Percentiles rank a stretch among this genome's conserved stretches.
Conservation (phyloP, 352 stramenopile genomes). For the Blastocystis sp. region DNA sequence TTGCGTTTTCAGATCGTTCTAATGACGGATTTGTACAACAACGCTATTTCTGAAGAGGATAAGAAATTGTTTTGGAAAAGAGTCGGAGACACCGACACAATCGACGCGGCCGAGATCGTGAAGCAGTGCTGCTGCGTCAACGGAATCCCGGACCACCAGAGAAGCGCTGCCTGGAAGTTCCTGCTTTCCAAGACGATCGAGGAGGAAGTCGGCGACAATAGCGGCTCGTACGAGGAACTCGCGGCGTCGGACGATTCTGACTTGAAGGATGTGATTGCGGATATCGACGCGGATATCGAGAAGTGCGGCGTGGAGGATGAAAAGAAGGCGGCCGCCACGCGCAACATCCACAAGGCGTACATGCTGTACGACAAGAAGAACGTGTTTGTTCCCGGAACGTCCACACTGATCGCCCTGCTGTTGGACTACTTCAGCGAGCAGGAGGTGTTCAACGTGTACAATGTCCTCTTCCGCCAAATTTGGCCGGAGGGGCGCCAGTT, state of each 20-base stretch:
- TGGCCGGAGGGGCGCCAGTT: constrained; percentile 47
- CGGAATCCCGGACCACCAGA: constrained; percentile 49
- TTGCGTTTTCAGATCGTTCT: background rate
- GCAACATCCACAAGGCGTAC: constrained; percentile 64
- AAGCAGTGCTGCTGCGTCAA: constrained; percentile 65
- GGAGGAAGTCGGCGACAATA: constrained; percentile 26
- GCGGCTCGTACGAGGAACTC: constrained; percentile 59
- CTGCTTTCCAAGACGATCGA: constrained; percentile 47
- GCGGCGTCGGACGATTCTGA: constrained; percentile 56
- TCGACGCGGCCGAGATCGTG: constrained; percentile 37
- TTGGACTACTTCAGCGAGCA: constrained; percentile 62
- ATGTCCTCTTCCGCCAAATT: constrained; percentile 49
- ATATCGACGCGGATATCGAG: constrained; percentile 64
- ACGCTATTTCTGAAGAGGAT: constrained; percentile 22
- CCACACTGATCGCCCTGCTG: constrained; percentile 34
- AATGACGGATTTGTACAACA: constrained; percentile 62
- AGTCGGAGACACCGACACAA: constrained; percentile 34
- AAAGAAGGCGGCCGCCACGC: background rate
- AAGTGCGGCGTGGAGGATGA: constrained; percentile 33
- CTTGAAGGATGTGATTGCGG: constrained; percentile 69
- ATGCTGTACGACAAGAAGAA: constrained; percentile 61
- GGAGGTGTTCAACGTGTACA: constrained; percentile 63
- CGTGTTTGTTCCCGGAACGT: constrained; percentile 53
- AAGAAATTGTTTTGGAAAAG: constrained; percentile 69
- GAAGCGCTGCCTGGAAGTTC: constrained; percentile 53